phyloP scores from a whole-genome alignment of 768 basidiomycete species.

The Boletus sensibilis region DNA sequence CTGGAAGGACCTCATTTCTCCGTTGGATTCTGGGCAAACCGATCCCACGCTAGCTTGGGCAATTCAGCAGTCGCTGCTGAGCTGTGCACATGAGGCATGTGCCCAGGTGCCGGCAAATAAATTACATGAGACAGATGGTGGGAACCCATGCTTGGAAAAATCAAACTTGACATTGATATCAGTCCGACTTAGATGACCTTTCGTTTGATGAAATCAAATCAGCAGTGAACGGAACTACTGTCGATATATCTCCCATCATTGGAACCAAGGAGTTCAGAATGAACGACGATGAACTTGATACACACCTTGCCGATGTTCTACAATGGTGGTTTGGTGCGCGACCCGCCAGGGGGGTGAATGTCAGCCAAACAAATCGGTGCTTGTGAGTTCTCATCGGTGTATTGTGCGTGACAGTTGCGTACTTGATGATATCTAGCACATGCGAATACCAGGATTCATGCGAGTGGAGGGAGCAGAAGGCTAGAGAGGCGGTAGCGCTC shows the following conservation, averaged over 20 bases:
- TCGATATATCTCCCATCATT: conserved; percentile 46
- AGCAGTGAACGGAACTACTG: neutral
- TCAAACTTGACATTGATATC: conserved; percentile 1
- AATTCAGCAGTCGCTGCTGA: conserved; percentile 29
- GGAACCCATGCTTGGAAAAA: neutral
- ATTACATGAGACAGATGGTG: conserved; percentile 6
- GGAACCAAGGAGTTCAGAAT: conserved; percentile 62
- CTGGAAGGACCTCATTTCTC: conserved; percentile 12
- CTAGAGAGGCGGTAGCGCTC: conserved; percentile 34
- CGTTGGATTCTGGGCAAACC: conserved; percentile 1
- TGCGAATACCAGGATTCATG: conserved; percentile 77
- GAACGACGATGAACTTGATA: conserved; percentile 51
- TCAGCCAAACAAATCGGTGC: conserved; percentile 62
- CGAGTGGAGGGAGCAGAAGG: conserved; percentile 69
- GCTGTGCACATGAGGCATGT: conserved; percentile 8
- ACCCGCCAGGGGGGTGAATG: conserved; percentile 64
- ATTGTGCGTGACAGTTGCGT: neutral
- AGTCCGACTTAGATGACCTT: conserved; percentile 2
- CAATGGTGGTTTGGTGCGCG: conserved; percentile 77
- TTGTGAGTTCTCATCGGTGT: conserved; percentile 43
- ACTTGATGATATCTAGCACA: conserved; percentile 37
- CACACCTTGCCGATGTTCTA: conserved; percentile 53
- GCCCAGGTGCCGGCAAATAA: neutral
- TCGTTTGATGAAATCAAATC: neutral
- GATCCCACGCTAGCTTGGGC: conserved; percentile 31